Percentiles rank a stretch among this genome's conserved stretches.
phyloP scores from a whole-genome alignment of 169 alveolate genomes.

The Cryptosporidium meleagridis region DNA sequence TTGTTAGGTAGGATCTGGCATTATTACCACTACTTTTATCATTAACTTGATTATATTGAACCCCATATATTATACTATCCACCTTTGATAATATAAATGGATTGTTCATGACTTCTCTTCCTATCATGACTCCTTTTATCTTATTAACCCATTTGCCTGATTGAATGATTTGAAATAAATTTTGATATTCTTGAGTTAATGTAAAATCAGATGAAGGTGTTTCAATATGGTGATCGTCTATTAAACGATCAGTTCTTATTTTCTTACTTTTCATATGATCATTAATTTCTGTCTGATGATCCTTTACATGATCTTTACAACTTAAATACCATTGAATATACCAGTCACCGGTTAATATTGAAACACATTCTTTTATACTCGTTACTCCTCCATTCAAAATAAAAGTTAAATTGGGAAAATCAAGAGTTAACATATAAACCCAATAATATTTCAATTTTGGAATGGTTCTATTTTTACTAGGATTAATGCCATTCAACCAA shows the following conservation, averaged over 20 bases:
- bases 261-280: conserved; percentile 70
- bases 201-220: conserved; percentile 47
- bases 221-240: neutral
- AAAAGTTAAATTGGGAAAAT: conserved; percentile 90
- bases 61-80: conserved; percentile 82
- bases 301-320: neutral
- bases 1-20: conserved; percentile 33
- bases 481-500: conserved; percentile 88
- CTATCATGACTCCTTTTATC: conserved; percentile 85
- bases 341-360: conserved; percentile 41
- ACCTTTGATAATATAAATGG: conserved; percentile 82
- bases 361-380: conserved; percentile 76
- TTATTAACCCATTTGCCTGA: neutral
- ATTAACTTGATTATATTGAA: conserved; percentile 25
- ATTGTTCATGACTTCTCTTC: conserved; percentile 86
- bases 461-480: conserved; percentile 91
- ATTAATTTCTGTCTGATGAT: conserved; percentile 19
- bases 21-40: neutral
- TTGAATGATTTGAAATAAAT: neutral
- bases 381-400: conserved; percentile 93
- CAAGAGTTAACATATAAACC: conserved; percentile 87
- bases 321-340: neutral
- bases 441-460: conserved; percentile 92
- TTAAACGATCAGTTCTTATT: conserved; percentile 41
- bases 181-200: neutral